Percentiles rank a stretch among this genome's conserved stretches.
phyloP scores from a whole-genome alignment of 768 basidiomycete genomes.

The Vararia minispora region DNA sequence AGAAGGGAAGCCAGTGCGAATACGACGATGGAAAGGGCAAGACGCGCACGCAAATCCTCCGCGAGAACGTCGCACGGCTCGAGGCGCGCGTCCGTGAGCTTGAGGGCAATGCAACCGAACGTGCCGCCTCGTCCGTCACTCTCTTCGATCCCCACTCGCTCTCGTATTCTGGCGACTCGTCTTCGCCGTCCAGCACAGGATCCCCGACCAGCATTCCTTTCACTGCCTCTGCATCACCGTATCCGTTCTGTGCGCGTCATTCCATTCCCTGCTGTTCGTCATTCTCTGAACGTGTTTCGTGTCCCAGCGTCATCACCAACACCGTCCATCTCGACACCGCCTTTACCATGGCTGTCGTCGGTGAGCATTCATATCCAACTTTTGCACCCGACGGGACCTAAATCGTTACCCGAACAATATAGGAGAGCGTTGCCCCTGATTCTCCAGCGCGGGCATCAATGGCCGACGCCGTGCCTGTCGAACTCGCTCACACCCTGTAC shows the following conservation, averaged over 20 bases:
- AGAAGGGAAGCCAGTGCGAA: slow-evolving; percentile 64
- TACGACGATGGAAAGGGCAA: slow-evolving; percentile 83
- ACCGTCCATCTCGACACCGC: slow-evolving; percentile 5
- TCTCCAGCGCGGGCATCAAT: slow-evolving; percentile 37
- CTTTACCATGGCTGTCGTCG: slow-evolving; percentile 6
- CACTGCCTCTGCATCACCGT: slow-evolving; percentile 23
- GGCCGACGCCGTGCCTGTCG: slow-evolving; percentile 37
- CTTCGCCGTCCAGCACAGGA: slow-evolving; percentile 22
- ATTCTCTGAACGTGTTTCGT: neutral
- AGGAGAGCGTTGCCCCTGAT: slow-evolving; percentile 34
- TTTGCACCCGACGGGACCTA: neutral
- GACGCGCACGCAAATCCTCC: slow-evolving; percentile 68
- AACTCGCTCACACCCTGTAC: slow-evolving; percentile 59
- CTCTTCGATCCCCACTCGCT: slow-evolving; percentile 56
- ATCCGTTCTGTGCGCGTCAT: slow-evolving; percentile 31
- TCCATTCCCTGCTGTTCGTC: slow-evolving; percentile 35
- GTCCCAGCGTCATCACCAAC: slow-evolving; percentile 8
- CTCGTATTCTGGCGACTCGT: slow-evolving; percentile 20
- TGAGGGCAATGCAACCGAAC: slow-evolving; percentile 67
- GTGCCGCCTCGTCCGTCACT: slow-evolving; percentile 53
- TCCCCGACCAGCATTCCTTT: slow-evolving; percentile 22
- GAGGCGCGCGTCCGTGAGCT: slow-evolving; percentile 65
- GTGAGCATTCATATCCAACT: slow-evolving; percentile 2
- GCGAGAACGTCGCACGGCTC: slow-evolving; percentile 65
- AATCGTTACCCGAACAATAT: slow-evolving; percentile 16